Base-by-base conservation (phyloP, 2,329 filamentous ascomycete genomes). In the Tolypocladium pustulatum region DNA sequence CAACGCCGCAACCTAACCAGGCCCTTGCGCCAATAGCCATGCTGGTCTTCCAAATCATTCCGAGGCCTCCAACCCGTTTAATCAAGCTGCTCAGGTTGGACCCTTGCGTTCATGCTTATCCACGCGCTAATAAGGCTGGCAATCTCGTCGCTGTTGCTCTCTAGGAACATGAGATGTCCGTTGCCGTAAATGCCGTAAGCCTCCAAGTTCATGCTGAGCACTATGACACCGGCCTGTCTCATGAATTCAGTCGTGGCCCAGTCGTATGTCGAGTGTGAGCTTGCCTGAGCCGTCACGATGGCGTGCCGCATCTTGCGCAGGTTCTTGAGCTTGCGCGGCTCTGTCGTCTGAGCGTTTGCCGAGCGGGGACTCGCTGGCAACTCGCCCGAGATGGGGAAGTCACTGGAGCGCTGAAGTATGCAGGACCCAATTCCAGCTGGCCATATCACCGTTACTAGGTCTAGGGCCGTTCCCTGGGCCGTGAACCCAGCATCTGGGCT, bases 151-250 rank as follows among this genome's bases (percentile, higher is more conserved):
- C 75, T 82, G 63, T 84, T 83, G 63, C 70, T 73, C 69, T 83
- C 81, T 38, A 83, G 64, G 53, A 81, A 81, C 69, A 79, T 73
- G 59, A 84, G 73, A 63, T 83, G 81, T 0, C 79, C 81, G 60
- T 85, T 85, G 0, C 82, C 82, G 27, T 69, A 65, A 1, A 84
- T 75, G 0, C 73, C 73, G 1, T 70, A 58, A 0, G 77, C 67
- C 0, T 70, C 74, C 52, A 85, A 69, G 55, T 73, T 68, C 40
- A 81, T 62, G 69, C 75, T 76, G 2, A 78, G 71, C 1, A 75
- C 72, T 0, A 64, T 59, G 1, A 78, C 73, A 0, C 82, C 81
- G 2, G 77, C 80, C 64, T 86, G 82, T 57, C 68, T 63, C 64
- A 86, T 65, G 65, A 79, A 85, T 15, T 67, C 61, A 1, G 79